Conservation (phyloP, 2,329 filamentous ascomycete genomes). For the Fusarium neocosmosporiellum region DNA sequence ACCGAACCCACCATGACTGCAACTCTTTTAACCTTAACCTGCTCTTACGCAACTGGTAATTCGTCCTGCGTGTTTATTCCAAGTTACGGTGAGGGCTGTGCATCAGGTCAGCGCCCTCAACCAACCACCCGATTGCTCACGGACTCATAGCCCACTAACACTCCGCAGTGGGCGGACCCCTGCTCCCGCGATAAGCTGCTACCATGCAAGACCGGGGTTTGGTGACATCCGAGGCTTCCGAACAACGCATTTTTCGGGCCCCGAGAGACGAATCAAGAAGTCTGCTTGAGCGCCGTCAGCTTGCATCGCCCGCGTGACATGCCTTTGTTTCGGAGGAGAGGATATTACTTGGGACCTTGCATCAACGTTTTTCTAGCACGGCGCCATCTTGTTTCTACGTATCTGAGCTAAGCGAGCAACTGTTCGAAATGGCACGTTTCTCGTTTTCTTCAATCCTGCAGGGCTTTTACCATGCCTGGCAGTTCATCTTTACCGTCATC, state of each 20-base stretch:
- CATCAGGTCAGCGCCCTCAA: background rate
- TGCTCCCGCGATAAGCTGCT: background rate
- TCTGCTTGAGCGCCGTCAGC: background rate
- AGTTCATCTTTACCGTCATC: constrained; percentile 7
- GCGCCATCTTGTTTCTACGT: background rate
- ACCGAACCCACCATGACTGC: background rate
- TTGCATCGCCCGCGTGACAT: background rate
- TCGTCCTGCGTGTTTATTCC: background rate
- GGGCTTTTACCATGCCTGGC: background rate
- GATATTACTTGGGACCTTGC: background rate
- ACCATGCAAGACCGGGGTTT: background rate
- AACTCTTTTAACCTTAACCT: background rate
- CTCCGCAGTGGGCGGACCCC: background rate
- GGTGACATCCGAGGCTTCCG: background rate
- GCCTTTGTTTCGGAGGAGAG: background rate
- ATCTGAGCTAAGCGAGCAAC: background rate
- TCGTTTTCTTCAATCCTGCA: background rate
- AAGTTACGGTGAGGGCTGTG: background rate
- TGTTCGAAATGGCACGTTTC: background rate
- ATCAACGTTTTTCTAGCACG: background rate
- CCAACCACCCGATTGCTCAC: background rate
- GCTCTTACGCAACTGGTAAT: background rate
- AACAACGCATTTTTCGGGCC: background rate
- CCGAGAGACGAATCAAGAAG: background rate
- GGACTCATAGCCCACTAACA: background rate